Conservation (phyloP, 2,329 filamentous ascomycete genomes). For the Trichophyton rubrum region DNA sequence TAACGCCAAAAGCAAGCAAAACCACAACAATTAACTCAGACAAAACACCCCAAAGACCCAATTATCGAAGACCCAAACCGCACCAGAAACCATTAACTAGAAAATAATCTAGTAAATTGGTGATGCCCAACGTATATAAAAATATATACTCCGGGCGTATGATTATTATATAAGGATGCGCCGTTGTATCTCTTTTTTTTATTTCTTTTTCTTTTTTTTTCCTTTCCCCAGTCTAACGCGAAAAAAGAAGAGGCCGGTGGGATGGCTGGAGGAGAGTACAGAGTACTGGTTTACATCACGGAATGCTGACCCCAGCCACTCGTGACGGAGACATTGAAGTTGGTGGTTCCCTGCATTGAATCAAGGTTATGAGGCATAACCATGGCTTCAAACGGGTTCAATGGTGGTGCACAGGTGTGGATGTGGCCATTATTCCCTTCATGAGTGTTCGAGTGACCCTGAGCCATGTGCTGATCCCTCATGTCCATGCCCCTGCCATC, state of each 20-base stretch:
- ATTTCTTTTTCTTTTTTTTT: background rate
- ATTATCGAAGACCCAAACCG: background rate
- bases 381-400: slow-evolving; percentile 9
- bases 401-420: slow-evolving; percentile 1
- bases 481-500: background rate
- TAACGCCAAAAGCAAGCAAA: background rate
- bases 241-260: no score
- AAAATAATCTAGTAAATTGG: background rate
- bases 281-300: slow-evolving; percentile 7
- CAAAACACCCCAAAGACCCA: background rate
- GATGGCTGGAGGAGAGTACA: background rate
- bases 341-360: slow-evolving; percentile 5
- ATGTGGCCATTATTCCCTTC: background rate
- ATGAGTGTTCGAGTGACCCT: background rate
- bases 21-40: no score
- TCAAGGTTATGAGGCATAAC: slow-evolving; percentile 10
- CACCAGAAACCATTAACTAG: background rate
- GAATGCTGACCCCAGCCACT: slow-evolving; percentile 13
- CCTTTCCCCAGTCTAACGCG: background rate
- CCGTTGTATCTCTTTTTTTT: background rate
- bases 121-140: background rate
- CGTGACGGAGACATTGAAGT: slow-evolving; percentile 23
- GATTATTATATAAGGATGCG: background rate
- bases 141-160: background rate
- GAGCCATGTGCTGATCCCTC: slow-evolving; percentile 1